Evolutionary conservation across 2,329 filamentous ascomycete species (phyloP).

Genomic region (Sclerotiophoma versabilis): DNA sequence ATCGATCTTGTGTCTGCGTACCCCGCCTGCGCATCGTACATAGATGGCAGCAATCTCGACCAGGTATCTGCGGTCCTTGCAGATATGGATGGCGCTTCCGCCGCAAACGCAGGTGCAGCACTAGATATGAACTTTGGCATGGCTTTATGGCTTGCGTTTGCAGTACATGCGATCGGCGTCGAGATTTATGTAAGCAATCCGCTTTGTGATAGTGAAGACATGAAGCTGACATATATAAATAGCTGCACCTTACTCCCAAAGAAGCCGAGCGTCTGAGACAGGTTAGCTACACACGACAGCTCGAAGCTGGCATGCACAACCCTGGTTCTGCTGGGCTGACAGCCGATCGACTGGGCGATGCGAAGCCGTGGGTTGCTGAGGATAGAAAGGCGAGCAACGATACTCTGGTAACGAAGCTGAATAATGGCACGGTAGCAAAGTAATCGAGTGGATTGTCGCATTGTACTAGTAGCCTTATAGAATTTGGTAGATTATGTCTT

Average conservation of each 20-base stretch:
- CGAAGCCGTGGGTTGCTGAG: constrained; percentile 28
- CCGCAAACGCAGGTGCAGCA: constrained; percentile 51
- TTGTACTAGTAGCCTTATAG: no score
- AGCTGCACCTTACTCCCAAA: constrained; percentile 55
- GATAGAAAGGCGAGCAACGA: neutral
- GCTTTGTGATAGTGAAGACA: no score
- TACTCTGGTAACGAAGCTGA: neutral
- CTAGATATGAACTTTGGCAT: constrained; percentile 61
- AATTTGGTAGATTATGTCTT: no score
- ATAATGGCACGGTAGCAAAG: neutral
- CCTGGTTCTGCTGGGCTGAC: constrained; percentile 47
- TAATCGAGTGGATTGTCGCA: neutral
- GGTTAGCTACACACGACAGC: constrained; percentile 64
- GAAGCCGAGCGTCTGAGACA: constrained; percentile 62
- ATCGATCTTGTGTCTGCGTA: constrained; percentile 42
- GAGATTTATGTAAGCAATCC: constrained; percentile 52
- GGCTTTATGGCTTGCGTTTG: constrained; percentile 61
- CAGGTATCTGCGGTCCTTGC: constrained; percentile 33
- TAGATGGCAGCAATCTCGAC: constrained; percentile 40
- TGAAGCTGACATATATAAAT: neutral
- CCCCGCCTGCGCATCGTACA: constrained; percentile 55
- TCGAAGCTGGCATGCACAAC: constrained; percentile 61
- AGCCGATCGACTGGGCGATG: constrained; percentile 38
- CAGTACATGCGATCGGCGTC: constrained; percentile 55
- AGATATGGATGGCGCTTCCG: constrained; percentile 28